Evolutionary conservation across 371 early-diverging fungal genomes (phyloP), one percentile per base, ranked within the genome.

Genomic region (Lichtheimia ornata): DNA sequence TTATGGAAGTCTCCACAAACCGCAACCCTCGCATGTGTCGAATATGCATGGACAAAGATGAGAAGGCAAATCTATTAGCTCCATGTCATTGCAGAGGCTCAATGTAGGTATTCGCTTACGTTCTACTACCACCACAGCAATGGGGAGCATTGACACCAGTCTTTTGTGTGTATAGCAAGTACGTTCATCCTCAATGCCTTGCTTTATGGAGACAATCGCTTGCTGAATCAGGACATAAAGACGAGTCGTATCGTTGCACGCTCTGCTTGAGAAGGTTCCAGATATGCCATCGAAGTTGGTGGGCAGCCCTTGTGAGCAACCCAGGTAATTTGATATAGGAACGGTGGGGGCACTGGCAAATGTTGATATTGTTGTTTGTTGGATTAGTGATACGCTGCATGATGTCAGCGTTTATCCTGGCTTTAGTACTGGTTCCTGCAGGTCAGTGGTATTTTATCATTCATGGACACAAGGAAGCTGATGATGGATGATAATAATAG

Each of bases 81-180:
- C 85, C 85, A 5, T 85, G 85, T 58, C 69, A 70, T 22, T 85
- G 85, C 61, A 79, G 78, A 66, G 85, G 85, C 24, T 79, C 85
- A 20, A 85, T 83, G 80, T 77, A 74, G 17, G 5, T 22, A 17
- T 7, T 47, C 17, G 35, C 35, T 35, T 35, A 28, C 7, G 28
- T 5, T 35, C 11, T 35, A 35, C 11, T 35, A 28, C 9, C 11
- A 9, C 35, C 11, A 9, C 35, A 35, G 2, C 30, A 35, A 11
- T 35, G 35, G 9, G n/a, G n/a, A n/a, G 11, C 35, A 35, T 35
- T 35, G 35, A 35, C 35, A 35, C 35, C 6, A 35, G 35, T 28
- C 35, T 9, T 28, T 28, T 28, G 28, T 28, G 28, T 28, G 18
- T 35, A 35, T 47, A 80, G 81, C 45, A 85, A 85, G 65, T 85